Base-by-base conservation (phyloP, 2,329 filamentous ascomycete genomes). In the Apiospora rasikravindrae region DNA sequence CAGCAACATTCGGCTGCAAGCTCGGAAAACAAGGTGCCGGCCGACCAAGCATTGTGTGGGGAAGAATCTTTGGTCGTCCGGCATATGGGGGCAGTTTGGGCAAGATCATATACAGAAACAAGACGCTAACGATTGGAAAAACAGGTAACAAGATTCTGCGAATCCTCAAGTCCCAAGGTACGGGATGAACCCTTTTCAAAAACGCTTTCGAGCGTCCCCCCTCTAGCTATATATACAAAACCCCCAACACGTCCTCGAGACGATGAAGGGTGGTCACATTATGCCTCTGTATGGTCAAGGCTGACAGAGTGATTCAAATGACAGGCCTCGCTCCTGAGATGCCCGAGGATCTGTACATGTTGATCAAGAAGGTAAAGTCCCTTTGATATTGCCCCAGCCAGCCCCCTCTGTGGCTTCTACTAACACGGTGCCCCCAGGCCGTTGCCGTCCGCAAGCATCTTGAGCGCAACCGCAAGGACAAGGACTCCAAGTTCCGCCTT, bases 381-480 rank as follows among this genome's bases (percentile, higher is more conserved):
- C 19, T n/a, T 7, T 57, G n/a, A 47, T 37, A 22, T 10, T 24
- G 22, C 2, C 26, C 4, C 53, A 11, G 16, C 33, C 10, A 24
- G 45, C 42, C 57, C 11, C 57, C 33, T 64, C 33, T 64, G 29
- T 40, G 57, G 51, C 44, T 33, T 42, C 72, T 74, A 53, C 75
- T 80, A 77, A 77, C 69, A 49, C 72, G 67, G 26, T 29, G 5
- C 33, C 49, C 37, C 11, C 67, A 96, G 95, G 95, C 95, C 81
- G 95, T 98, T 81, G 93, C 95, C 84, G 96, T 99, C 89, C 96
- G 96, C 89, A 99, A 99, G 94, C 97, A 99, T 89, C 94, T 99
- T 80, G 95, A 98, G 92, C 94, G 94, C 88, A 99, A 99, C 93
- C 96, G 96, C 88, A 99, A 99, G 92, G 96, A 99, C 91, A 97